These are phyloP conservation scores for Rhododendron ferrugineum DNA, from an alignment of 148 eudicot species.

Conservation along the genomic window DNA sequence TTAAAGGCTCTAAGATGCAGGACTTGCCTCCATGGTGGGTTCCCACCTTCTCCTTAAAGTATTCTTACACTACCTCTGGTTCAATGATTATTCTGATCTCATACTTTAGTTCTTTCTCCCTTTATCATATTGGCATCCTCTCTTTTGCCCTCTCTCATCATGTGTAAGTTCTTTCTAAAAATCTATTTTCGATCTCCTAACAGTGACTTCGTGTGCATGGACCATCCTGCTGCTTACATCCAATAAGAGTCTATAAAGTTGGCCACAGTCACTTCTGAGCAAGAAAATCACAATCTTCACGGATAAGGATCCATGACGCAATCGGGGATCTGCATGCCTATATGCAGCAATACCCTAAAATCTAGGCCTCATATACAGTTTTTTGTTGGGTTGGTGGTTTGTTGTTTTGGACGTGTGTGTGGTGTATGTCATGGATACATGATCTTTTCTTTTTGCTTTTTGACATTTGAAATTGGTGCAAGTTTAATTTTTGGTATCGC, in stretches of 20 bases:
- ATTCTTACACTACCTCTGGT: slow-evolving; percentile 22
- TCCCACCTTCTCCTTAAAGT: slow-evolving; percentile 29
- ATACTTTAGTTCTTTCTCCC: slow-evolving; percentile 6
- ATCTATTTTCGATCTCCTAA: slow-evolving; percentile 10
- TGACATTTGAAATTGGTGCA: slow-evolving; percentile 3
- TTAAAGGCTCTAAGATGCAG: slow-evolving; percentile 24
- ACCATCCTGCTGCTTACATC: slow-evolving; percentile 24
- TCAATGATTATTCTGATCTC: slow-evolving; percentile 24
- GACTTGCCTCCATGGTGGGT: slow-evolving; percentile 43
- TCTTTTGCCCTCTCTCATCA: slow-evolving; percentile 21
- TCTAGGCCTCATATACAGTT: not conserved
- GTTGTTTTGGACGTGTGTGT: not conserved
- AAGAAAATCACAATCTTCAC: slow-evolving; percentile 4
- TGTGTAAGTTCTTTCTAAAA: slow-evolving; percentile 14
- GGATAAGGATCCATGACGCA: slow-evolving; percentile 5
- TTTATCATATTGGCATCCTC: slow-evolving; percentile 19
- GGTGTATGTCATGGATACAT: not conserved
- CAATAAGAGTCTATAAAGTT: slow-evolving; percentile 11
- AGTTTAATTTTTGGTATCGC: slow-evolving; percentile 8
- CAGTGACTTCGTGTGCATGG: slow-evolving; percentile 20
- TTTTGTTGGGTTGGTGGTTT: slow-evolving; percentile 2
- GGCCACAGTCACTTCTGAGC: not conserved
- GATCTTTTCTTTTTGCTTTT: not conserved
- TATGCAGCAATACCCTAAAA: slow-evolving; percentile 2
- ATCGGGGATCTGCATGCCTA: slow-evolving; percentile 11